Conservation (phyloP, 73 alveolate species). For the Tetrahymena elliotti region DNA sequence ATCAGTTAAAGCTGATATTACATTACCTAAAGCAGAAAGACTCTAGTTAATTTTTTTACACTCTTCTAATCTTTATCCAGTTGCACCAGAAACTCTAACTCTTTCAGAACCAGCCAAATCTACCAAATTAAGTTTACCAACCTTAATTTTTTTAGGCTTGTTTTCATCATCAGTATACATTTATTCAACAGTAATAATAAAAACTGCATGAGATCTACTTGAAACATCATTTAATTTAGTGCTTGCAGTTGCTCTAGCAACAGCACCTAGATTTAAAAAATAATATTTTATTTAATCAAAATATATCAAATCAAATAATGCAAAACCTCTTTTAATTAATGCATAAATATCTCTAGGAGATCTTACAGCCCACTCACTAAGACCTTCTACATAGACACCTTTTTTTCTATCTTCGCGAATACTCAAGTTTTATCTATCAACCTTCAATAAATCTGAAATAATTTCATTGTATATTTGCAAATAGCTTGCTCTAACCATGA, state of each 20-base stretch:
- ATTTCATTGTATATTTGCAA: conserved; percentile 85
- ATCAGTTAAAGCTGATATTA: conserved; percentile 46
- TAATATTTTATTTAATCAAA: conserved; percentile 9
- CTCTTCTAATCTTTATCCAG: conserved; percentile 60
- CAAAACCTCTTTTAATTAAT: conserved; percentile 60
- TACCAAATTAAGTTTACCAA: conserved; percentile 53
- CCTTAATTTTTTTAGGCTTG: neutral
- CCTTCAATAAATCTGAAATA: conserved; percentile 48
- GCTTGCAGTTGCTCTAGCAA: conserved; percentile 72
- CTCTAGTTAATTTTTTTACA: conserved; percentile 64
- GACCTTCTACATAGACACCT: conserved; percentile 98
- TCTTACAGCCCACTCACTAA: conserved; percentile 97
- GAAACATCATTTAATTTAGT: conserved; percentile 87
- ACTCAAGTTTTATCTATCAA: conserved; percentile 38
- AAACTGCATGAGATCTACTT: conserved; percentile 80
- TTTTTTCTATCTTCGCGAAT: conserved; percentile 92
- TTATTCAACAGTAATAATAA: conserved; percentile 80
- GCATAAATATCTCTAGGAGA: conserved; percentile 90
- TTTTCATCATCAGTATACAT: conserved; percentile 31
- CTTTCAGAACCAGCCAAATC: conserved; percentile 78
- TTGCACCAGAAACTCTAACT: conserved; percentile 33
- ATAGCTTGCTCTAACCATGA: conserved; percentile 76
- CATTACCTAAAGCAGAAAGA: conserved; percentile 63
- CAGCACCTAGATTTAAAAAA: conserved; percentile 52
- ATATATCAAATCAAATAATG: neutral